These are phyloP conservation scores for Globisporangium radiosum DNA, from an alignment of 352 stramenopile genomes.

Conservation along the genomic window DNA sequence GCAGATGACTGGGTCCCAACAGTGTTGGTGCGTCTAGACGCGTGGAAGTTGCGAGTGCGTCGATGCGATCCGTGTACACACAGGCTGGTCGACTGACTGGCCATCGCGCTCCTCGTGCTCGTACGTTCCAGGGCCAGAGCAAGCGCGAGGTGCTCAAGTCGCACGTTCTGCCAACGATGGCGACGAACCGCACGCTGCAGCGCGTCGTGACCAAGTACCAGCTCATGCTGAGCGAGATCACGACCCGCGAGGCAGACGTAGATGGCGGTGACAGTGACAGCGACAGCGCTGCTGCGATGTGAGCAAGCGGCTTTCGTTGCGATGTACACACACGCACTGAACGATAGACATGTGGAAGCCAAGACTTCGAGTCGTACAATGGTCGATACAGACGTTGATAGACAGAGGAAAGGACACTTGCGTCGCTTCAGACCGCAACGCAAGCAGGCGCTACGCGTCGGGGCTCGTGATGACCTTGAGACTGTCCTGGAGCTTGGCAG, in stretches of 20 bases:
- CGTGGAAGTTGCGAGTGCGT: background rate
- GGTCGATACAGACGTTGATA: too few species aligned
- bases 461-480: constrained; percentile 89
- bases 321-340: background rate
- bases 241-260: constrained; percentile 26
- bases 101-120: too few species aligned
- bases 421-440: background rate
- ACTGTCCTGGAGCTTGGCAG: constrained; percentile 89
- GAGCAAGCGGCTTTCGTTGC: too few species aligned
- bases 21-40: constrained; percentile 27
- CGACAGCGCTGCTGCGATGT: too few species aligned
- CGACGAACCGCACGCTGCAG: constrained; percentile 72
- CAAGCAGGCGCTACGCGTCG: constrained; percentile 29
- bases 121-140: constrained; percentile 32
- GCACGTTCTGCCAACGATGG: constrained; percentile 71
- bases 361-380: too few species aligned
- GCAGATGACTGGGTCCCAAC: constrained; percentile 25
- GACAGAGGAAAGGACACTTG: too few species aligned
- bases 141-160: constrained; percentile 75
- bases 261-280: constrained; percentile 1
- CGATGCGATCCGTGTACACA: too few species aligned
- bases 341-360: background rate
- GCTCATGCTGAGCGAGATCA: constrained; percentile 74
- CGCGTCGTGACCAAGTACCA: constrained; percentile 81
- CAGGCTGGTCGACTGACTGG: too few species aligned